A percentile compares a stretch with the other conserved stretches of the same genome.
phyloP scores from a whole-genome alignment of 2,329 filamentous ascomycete species.

The Cladophialophora chaetospira region DNA sequence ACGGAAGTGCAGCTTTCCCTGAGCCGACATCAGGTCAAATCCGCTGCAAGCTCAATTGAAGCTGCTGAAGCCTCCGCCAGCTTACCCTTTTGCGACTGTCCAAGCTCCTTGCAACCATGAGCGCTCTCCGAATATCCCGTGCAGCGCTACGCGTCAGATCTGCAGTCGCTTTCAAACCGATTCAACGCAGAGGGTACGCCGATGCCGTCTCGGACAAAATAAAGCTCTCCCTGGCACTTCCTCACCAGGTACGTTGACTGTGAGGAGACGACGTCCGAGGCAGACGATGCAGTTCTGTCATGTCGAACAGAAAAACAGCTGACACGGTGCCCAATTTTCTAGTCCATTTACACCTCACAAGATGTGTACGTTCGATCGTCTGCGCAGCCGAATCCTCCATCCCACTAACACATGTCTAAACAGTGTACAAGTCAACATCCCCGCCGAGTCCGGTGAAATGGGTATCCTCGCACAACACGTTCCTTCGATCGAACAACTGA shows the following conservation, averaged over 20 bases:
- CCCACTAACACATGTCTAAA: conserved; percentile 11
- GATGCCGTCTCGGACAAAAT: conserved; percentile 90
- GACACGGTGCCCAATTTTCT: conserved; percentile 14
- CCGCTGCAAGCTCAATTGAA: conserved; percentile 24
- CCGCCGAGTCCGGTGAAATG: conserved; percentile 98
- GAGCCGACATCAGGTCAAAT: conserved; percentile 15
- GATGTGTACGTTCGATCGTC: conserved; percentile 62
- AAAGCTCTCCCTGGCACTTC: conserved; percentile 95
- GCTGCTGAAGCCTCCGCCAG: conserved; percentile 13
- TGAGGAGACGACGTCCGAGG: background rate
- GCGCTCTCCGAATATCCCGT: conserved; percentile 89
- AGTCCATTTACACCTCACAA: conserved; percentile 70
- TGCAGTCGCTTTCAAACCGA: conserved; percentile 70
- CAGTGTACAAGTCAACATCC: conserved; percentile 94
- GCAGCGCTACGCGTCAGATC: conserved; percentile 77
- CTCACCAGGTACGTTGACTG: conserved; percentile 86
- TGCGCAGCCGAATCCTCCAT: background rate
- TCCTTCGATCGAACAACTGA: conserved; percentile 97
- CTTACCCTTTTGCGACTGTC: background rate
- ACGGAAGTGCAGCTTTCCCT: conserved; percentile 19
- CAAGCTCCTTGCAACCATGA: conserved; percentile 66
- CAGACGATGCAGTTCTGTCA: background rate
- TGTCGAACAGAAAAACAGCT: background rate
- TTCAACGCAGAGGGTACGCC: conserved; percentile 89
- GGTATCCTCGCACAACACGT: conserved; percentile 99